Evolutionary conservation across 2,329 filamentous ascomycete species (phyloP).

Genomic region (Metarhizium robertsii): DNA sequence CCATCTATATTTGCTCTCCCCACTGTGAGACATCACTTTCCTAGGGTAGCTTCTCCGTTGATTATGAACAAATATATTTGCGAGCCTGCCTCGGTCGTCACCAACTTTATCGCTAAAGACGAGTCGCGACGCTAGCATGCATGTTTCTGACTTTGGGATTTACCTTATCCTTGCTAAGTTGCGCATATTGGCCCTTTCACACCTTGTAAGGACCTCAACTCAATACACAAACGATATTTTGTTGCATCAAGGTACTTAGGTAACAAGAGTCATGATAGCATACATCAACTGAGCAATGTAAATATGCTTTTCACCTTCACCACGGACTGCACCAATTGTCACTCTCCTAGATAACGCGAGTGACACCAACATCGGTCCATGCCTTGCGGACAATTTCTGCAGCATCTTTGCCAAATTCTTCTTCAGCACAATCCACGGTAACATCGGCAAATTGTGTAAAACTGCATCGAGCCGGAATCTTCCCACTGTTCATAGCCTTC

Average conservation of each 20-base stretch:
- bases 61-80: no score
- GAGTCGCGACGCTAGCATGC: no score
- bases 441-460: constrained; percentile 41
- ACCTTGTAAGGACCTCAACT: no score
- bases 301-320: neutral
- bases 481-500: constrained; percentile 35
- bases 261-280: neutral
- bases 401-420: constrained; percentile 30
- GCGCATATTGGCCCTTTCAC: no score
- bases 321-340: constrained; percentile 5
- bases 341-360: constrained; percentile 11
- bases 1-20: no score
- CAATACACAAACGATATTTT: neutral
- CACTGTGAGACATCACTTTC: no score
- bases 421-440: constrained; percentile 35
- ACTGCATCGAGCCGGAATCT: constrained; percentile 28
- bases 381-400: constrained; percentile 35
- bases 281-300: neutral
- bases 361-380: constrained; percentile 39
- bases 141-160: no score
- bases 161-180: no score
- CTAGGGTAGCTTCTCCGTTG: no score
- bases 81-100: no score
- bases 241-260: neutral
- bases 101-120: no score